phyloP scores from a whole-genome alignment of 768 basidiomycete species.

The Tricholoma flavovirens region DNA sequence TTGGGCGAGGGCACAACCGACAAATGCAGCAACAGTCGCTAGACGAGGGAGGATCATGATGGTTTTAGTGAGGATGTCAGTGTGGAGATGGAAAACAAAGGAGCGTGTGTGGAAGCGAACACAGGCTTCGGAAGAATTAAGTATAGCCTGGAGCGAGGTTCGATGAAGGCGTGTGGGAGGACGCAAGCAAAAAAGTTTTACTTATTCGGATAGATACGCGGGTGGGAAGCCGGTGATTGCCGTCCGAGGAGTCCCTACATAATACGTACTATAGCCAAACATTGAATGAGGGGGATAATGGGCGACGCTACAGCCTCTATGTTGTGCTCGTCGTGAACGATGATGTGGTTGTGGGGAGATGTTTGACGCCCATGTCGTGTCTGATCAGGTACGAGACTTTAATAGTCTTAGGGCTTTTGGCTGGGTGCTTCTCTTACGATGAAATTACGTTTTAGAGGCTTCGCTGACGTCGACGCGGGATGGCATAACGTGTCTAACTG shows the following conservation, averaged over 20 bases:
- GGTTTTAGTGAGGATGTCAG: background rate
- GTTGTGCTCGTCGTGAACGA: background rate
- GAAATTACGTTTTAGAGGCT: background rate
- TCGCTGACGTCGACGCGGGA: background rate
- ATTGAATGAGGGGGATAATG: too few species aligned
- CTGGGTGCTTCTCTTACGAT: background rate
- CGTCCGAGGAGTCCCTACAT: too few species aligned
- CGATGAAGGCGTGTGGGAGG: background rate
- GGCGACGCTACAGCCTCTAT: too few species aligned
- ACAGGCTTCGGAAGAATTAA: background rate
- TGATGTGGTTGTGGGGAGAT: background rate
- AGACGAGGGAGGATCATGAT: slow-evolving; percentile 20
- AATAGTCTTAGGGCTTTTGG: background rate
- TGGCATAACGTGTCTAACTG: background rate
- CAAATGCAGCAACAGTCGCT: slow-evolving; percentile 32
- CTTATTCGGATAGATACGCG: background rate
- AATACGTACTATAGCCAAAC: too few species aligned
- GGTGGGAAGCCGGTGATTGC: background rate
- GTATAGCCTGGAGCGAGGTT: background rate
- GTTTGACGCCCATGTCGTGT: background rate
- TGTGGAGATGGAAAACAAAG: background rate
- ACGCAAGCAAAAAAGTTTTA: background rate
- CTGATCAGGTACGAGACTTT: background rate
- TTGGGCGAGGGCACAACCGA: slow-evolving; percentile 29
- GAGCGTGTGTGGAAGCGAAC: background rate